A percentile compares a stretch with the other conserved stretches of the same genome.
Evolutionary conservation across 2,329 filamentous ascomycete genomes (phyloP).

Genomic region (Xylariaceae sp.): DNA sequence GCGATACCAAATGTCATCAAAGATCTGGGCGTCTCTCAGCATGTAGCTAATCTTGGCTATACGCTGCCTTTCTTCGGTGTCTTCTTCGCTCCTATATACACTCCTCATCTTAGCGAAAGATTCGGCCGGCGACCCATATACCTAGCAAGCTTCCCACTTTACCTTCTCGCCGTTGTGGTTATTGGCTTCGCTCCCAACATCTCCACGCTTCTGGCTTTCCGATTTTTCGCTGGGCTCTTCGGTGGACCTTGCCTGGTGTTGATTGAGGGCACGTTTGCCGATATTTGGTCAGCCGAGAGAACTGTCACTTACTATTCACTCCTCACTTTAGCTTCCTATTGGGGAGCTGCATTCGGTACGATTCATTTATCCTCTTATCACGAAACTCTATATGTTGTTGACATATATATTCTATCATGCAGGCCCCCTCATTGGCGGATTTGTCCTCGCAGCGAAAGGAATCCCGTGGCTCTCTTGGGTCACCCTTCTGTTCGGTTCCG

Average conservation of each 20-base stretch:
- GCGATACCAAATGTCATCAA: background rate
- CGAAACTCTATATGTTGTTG: too few species aligned
- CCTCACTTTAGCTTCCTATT: conserved; percentile 28
- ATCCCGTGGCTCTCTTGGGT: conserved; percentile 4
- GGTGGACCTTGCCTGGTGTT: conserved; percentile 28
- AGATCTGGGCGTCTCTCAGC: background rate
- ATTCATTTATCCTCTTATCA: background rate
- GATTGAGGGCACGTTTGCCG: conserved; percentile 32
- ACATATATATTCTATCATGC: background rate
- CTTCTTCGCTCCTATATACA: conserved; percentile 5
- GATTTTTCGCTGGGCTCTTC: conserved; percentile 35
- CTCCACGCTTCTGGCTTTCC: conserved; percentile 34
- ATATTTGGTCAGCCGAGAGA: conserved; percentile 29
- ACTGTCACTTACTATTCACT: conserved; percentile 34
- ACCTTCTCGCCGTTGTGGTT: conserved; percentile 35
- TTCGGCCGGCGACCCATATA: conserved; percentile 40
- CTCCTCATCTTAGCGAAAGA: conserved; percentile 25
- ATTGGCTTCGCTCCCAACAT: conserved; percentile 36
- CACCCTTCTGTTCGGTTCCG: conserved; percentile 4
- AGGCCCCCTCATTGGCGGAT: conserved; percentile 8
- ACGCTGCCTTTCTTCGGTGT: conserved; percentile 8
- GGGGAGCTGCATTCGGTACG: conserved; percentile 25
- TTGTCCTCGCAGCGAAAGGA: background rate
- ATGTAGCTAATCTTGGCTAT: conserved; percentile 4
- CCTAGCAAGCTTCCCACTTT: conserved; percentile 28